Base-by-base conservation (phyloP, 1,139 yeast species). In the Saccharomyces hybrid region DNA sequence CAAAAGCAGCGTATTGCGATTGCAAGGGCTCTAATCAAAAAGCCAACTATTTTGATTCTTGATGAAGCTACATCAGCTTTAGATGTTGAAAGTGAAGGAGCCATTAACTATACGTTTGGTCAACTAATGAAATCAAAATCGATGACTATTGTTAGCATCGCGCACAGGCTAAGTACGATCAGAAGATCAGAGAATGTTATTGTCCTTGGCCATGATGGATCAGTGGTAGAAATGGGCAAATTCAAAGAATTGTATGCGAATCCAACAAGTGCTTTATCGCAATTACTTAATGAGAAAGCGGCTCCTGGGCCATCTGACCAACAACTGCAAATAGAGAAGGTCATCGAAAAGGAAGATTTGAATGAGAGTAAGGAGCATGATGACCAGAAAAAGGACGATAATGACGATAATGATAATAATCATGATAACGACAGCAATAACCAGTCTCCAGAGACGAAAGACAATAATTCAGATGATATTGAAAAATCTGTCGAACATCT, bases 151-250 rank as follows among this genome's bases (percentile, higher is more conserved):
- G 87, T 91, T 51, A 87, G 95, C 55, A 93, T 91, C 66, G 98
- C 98, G 1, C 99, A 91, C 69, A 76, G 97, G 60, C 75, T 90
- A 56, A 86, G 96, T 1, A 91, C 99, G 0, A 91, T 93, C 54
- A 82, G 85, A 61, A 80, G 90, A 62, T 85, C 96, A 56, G 93
- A 89, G 62, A 79, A 88, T 56, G 82, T 91, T 8, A 79, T 91
- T 57, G 98, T 91, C 2, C 72, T 91, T 27, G 88, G 90, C 28
- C 75, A 79, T 52, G 80, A 80, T 44, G 97, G 97, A 8, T 76
- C 76, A 31, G 88, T 90, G n/a, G 88, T 87, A 0, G 98, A 93
- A 70, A 87, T 84, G 59, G 98, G 98, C 20, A 72, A 75, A 47
- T 91, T 88, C 64, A 73, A 73, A 38, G 82, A 81, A 23, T 75